Conservation (phyloP, 2,329 filamentous ascomycete genomes). For the Sporothrix sp. region DNA sequence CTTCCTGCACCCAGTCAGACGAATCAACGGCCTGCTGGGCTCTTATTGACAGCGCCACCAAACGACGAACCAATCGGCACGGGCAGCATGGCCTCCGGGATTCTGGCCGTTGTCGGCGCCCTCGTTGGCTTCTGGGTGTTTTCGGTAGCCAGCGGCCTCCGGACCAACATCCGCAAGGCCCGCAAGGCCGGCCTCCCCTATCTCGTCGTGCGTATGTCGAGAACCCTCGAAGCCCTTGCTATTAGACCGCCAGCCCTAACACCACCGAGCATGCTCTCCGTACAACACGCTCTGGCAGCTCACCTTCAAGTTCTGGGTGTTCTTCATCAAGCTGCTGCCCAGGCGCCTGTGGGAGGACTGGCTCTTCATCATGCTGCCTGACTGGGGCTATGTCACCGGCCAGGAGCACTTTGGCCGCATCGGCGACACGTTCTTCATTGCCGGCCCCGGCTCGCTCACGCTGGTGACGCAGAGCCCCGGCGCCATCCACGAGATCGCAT, state of each 20-base stretch:
- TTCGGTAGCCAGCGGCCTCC: constrained; percentile 25
- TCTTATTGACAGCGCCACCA: too few species aligned
- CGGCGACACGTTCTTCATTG: constrained; percentile 52
- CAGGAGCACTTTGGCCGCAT: constrained; percentile 48
- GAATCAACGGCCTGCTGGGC: too few species aligned
- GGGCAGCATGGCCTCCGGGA: constrained; percentile 2
- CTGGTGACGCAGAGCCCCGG: constrained; percentile 55
- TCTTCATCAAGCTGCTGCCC: constrained; percentile 46
- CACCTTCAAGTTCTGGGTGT: constrained; percentile 43
- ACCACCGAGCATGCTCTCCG: constrained; percentile 34
- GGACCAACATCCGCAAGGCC: constrained; percentile 38
- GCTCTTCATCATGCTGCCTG: constrained; percentile 46
- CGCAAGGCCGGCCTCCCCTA: constrained; percentile 44
- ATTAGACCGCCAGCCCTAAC: background rate
- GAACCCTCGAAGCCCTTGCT: background rate
- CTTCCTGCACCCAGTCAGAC: too few species aligned
- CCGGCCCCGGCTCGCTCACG: constrained; percentile 44
- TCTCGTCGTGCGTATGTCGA: constrained; percentile 36
- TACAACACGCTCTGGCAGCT: constrained; percentile 48
- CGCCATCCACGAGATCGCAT: constrained; percentile 54
- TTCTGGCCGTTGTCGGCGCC: background rate
- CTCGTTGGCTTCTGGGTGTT: background rate
- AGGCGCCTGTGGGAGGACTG: constrained; percentile 45
- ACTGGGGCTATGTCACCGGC: constrained; percentile 49
- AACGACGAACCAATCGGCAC: too few species aligned